Evolutionary conservation across 441 rosid genomes (phyloP).

Genomic region (Oxalis stricta): DNA sequence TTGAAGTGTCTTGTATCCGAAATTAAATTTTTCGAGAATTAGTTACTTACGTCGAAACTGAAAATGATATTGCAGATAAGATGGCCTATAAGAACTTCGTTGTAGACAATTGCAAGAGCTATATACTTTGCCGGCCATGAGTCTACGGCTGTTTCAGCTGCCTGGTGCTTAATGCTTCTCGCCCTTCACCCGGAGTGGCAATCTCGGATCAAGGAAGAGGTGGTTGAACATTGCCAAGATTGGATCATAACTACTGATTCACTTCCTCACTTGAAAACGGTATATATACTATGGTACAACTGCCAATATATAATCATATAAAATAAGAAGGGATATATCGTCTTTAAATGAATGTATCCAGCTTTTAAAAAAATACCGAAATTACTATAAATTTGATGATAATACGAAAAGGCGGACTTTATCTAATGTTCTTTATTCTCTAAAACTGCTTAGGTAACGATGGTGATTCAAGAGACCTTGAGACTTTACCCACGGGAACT

Average conservation of each 20-base stretch:
- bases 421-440: too few species aligned
- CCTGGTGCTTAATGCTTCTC: constrained; percentile 48
- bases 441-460: constrained; percentile 27
- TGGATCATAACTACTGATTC: constrained; percentile 24
- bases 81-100: constrained; percentile 27
- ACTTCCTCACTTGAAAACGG: constrained; percentile 32
- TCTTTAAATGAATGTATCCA: too few species aligned
- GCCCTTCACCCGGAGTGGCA: constrained; percentile 58
- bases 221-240: constrained; percentile 19
- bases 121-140: constrained; percentile 50
- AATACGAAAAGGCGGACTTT: too few species aligned
- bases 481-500: constrained; percentile 50
- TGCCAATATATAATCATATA: too few species aligned
- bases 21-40: too few species aligned
- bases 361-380: too few species aligned
- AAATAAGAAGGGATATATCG: too few species aligned
- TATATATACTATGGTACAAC: constrained; percentile 13
- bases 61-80: constrained; percentile 17
- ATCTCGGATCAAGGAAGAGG: constrained; percentile 30
- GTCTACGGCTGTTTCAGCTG: constrained; percentile 36
- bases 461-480: constrained; percentile 48
- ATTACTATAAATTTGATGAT: too few species aligned
- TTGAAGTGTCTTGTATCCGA: too few species aligned
- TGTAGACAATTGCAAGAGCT: constrained; percentile 51
- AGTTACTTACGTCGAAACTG: too few species aligned